A percentile compares a stretch with the other conserved stretches of the same genome.
Evolutionary conservation across 139 green algal species (phyloP).

Genomic region (Mychonastes homosphaera): DNA sequence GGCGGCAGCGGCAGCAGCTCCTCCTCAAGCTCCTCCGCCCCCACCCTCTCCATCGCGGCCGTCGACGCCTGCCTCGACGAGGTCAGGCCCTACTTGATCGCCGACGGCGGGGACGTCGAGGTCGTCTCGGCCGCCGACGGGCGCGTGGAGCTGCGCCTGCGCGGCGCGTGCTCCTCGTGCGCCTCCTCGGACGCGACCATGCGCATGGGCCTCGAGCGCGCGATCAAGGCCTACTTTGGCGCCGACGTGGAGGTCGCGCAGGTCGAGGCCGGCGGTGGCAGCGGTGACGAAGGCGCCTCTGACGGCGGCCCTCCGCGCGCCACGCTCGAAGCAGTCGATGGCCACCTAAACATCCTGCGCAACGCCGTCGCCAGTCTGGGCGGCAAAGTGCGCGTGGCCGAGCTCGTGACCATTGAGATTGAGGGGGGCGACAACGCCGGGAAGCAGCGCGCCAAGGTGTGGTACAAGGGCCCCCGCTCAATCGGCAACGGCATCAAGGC

Average conservation of each 20-base stretch:
- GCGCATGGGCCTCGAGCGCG: slow-evolving; percentile 88
- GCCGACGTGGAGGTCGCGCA: slow-evolving; percentile 33
- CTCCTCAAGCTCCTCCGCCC: background rate
- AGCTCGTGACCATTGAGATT: slow-evolving; percentile 37
- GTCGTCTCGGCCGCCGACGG: slow-evolving; percentile 69
- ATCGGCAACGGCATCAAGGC: slow-evolving; percentile 54
- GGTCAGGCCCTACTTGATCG: slow-evolving; percentile 87
- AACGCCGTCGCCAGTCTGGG: slow-evolving; percentile 63
- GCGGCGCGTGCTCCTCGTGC: slow-evolving; percentile 63
- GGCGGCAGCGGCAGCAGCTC: too few species aligned
- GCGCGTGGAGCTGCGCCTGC: slow-evolving; percentile 57
- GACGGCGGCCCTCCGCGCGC: slow-evolving; percentile 20
- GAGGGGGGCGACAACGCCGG: slow-evolving; percentile 36
- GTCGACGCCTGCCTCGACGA: slow-evolving; percentile 64
- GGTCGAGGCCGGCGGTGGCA: background rate
- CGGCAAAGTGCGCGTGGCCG: slow-evolving; percentile 62
- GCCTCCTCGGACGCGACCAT: slow-evolving; percentile 71
- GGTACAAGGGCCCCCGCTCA: slow-evolving; percentile 37
- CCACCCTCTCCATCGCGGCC: slow-evolving; percentile 32
- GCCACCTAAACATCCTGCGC: slow-evolving; percentile 72
- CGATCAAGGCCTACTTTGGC: slow-evolving; percentile 38
- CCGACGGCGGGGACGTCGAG: slow-evolving; percentile 87
- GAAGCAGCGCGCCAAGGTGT: background rate
- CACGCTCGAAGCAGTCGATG: slow-evolving; percentile 47
- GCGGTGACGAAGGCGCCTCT: background rate